A percentile compares a stretch with the other conserved stretches of the same genome.
phyloP scores from a whole-genome alignment of 106 monocot genomes.

The Phalaenopsis aphrodite region DNA sequence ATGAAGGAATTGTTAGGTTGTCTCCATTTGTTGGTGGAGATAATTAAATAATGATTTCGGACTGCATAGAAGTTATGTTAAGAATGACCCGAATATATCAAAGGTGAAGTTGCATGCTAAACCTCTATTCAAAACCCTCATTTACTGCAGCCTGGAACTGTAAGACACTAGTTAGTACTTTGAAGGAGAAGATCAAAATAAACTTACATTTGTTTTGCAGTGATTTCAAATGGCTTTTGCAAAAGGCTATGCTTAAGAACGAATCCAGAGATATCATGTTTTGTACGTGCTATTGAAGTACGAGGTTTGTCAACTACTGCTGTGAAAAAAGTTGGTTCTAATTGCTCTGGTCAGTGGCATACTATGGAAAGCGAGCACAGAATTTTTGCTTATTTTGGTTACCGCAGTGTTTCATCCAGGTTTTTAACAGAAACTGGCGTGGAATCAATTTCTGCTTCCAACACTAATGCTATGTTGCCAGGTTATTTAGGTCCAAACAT shows the following conservation, averaged over 20 bases:
- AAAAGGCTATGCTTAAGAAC: slow-evolving; percentile 36
- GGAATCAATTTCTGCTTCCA: slow-evolving; percentile 52
- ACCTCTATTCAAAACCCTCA: no score
- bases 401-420: slow-evolving; percentile 15
- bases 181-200: no score
- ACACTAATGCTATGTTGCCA: slow-evolving; percentile 59
- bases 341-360: slow-evolving; percentile 26
- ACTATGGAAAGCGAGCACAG: slow-evolving; percentile 33
- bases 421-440: slow-evolving; percentile 21
- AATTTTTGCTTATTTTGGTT: slow-evolving; percentile 37
- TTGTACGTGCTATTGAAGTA: slow-evolving; percentile 25
- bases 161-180: no score
- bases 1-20: no score
- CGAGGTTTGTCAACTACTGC: neutral
- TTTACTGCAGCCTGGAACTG: no score
- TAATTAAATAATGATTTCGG: no score
- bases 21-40: no score
- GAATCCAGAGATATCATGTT: slow-evolving; percentile 30
- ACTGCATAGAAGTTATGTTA: no score
- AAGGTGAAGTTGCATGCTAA: no score
- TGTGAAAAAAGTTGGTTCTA: slow-evolving; percentile 5
- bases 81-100: no score
- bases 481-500: slow-evolving; percentile 11
- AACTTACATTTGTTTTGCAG: slow-evolving; percentile 19
- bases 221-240: slow-evolving; percentile 37